These are phyloP conservation scores for Thermothelomyces thermophilus DNA, from an alignment of 2,329 filamentous ascomycete species.

Conservation along the genomic window DNA sequence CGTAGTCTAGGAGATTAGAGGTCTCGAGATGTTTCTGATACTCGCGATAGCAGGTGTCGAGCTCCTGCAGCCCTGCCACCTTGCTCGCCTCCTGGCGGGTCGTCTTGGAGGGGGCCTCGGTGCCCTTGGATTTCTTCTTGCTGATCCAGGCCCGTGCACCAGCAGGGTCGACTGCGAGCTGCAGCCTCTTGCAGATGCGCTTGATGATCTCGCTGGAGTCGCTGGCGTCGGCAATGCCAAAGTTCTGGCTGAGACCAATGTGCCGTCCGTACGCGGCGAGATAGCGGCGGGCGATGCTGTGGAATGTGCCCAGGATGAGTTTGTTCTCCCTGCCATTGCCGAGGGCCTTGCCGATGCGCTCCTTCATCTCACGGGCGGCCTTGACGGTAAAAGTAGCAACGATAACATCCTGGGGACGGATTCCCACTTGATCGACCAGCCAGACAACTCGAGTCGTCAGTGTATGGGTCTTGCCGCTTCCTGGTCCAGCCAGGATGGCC, in stretches of 20 bases:
- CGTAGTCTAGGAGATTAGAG: conserved; percentile 86
- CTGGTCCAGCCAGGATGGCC: conserved; percentile 61
- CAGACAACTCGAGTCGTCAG: conserved; percentile 88
- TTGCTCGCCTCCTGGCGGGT: conserved; percentile 36
- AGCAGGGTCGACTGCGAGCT: conserved; percentile 61
- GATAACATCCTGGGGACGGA: conserved; percentile 79
- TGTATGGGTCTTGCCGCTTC: conserved; percentile 89
- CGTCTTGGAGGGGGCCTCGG: conserved; percentile 29
- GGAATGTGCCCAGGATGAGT: conserved; percentile 86
- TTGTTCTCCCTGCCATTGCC: conserved; percentile 68
- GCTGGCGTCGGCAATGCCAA: conserved; percentile 80
- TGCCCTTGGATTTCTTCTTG: conserved; percentile 54
- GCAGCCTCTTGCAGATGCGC: conserved; percentile 71
- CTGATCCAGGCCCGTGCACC: conserved; percentile 70
- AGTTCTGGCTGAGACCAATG: conserved; percentile 75
- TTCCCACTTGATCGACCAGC: conserved; percentile 64
- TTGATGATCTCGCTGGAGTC: conserved; percentile 76
- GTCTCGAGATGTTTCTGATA: conserved; percentile 70
- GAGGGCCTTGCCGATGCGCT: conserved; percentile 74
- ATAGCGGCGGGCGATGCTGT: conserved; percentile 84
- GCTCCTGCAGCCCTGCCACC: conserved; percentile 44
- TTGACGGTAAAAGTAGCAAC: conserved; percentile 98
- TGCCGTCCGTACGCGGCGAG: conserved; percentile 75
- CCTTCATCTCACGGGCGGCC: conserved; percentile 87
- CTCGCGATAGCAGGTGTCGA: conserved; percentile 60